Base-by-base conservation (phyloP, 768 basidiomycete species). In the Trametes punicea region DNA sequence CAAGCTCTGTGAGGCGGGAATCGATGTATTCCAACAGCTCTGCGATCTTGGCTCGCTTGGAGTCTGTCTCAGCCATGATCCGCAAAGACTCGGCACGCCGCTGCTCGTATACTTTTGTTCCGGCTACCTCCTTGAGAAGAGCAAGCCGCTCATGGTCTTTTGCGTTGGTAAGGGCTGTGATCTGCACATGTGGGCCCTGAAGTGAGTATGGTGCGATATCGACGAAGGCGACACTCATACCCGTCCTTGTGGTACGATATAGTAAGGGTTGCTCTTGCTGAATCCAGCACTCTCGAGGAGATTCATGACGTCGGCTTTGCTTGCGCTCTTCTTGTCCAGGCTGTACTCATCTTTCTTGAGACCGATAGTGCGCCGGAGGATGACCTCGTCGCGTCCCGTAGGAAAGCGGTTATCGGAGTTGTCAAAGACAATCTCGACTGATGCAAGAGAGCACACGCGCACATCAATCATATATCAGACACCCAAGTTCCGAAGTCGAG, bases 301-400 rank as follows among this genome's bases (percentile, higher is more conserved):
- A 66, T 93, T 95, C 92, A 97, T 96, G 18, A 99, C 92, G 66
- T 99, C 97, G 3, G 94, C 96, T 71, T 97, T 97, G 70, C 85
- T 90, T 0, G 90, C 88, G 59, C 88, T 93, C 76, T 98, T 98
- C 76, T 89, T 88, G 73, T 99, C 96, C 26, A 98, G 77, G 61
- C 90, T 91, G 74, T 98, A 99, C 74, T 98, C 97, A 67, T 98
- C 97, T 74, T 98, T 99, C 79, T 99, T 98, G 39, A 94, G 70
- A 46, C 97, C 97, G 54, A 99, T 98, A 2, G 97, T 98, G 27
- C 97, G 82, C 11, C 97, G 83, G 4, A 99, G 78, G 27, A 90
- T 83, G 40, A 97, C 82, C 59, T 94, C 92, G 1, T 91, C 86
- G 49, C 89, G 84, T 11, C 88, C 87, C 16, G 94, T 98, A 0